Base-by-base conservation (phyloP, 2,329 filamentous ascomycete species). In the Aspergillus floridensis region DNA sequence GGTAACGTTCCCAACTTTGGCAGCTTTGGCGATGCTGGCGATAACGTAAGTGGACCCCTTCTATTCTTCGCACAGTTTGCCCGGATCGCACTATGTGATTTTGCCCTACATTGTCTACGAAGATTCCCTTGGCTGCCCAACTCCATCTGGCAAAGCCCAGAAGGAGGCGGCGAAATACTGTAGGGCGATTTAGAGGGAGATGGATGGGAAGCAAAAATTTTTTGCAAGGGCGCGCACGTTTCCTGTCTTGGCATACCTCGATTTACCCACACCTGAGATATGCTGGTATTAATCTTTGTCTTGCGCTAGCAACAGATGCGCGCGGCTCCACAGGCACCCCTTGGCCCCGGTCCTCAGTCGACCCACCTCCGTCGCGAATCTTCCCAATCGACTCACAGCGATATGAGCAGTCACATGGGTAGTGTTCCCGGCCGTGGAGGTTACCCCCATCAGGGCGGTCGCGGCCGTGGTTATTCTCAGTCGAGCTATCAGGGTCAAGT, bases 321-420 rank as follows among this genome's bases (percentile, higher is more conserved):
- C 80, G 85, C 88, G 51, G 81, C 86, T 66, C 83, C 86, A 61
- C 85, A 88, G 66, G 84, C 84, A 66, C 83, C 84, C 61, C 81
- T 84, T 64, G 81, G 83, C 61, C 81, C 87, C 68, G 84, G 83
- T 61, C 79, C 85, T 57, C 89, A 89, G 70, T 83, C 86, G n/a
- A 85, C 84, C 65, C 93, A 98, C 77, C 85, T 91, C 68, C 89
- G 93, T 70, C 89, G 92, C 68, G 90, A 93, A 74, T 97, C 93
- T 31, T 89, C 89, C 41, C 92, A 95, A 71, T 96, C 91, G 22
- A 84, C 87, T 64, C 90, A 93, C 75, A 86, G 86, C 73, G 89
- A 93, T 64, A 84, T 88, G 76, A 85, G 82, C 74, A 86, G 84
- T 72, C 84, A 85, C 71, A 73, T 76, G 67, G 69, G 68, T 65